These are phyloP conservation scores for Flaveria ramosissima DNA, from an alignment of 129 eudicot species.

Conservation along the genomic window DNA sequence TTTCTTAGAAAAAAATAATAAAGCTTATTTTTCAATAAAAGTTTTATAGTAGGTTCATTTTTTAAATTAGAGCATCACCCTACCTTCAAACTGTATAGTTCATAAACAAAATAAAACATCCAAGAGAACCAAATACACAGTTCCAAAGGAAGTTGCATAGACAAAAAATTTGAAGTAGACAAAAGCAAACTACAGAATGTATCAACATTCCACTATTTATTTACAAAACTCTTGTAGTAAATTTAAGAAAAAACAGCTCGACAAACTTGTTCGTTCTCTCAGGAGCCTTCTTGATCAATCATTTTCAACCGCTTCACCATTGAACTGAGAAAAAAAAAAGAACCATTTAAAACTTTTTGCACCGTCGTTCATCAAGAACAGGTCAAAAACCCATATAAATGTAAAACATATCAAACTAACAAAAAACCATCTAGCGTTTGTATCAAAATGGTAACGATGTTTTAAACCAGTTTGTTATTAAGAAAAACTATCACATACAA, in stretches of 20 bases:
- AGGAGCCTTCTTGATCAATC: conserved; percentile 11
- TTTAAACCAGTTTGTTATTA: neutral
- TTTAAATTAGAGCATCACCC: neutral
- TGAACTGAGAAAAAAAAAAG: conserved; percentile 7
- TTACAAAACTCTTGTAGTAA: conserved; percentile 26
- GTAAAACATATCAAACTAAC: neutral
- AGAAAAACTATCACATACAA: neutral
- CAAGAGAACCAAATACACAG: neutral
- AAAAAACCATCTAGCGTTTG: neutral
- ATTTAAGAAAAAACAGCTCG: neutral
- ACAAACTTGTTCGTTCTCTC: conserved; percentile 8
- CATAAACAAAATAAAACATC: conserved; percentile 3
- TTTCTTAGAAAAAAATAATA: neutral
- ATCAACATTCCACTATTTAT: conserved; percentile 34
- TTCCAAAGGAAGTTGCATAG: conserved; percentile 11
- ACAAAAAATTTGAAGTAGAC: conserved; percentile 24
- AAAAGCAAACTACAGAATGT: conserved; percentile 28
- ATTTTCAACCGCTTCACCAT: conserved; percentile 21
- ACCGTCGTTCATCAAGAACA: neutral
- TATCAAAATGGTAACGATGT: no score
- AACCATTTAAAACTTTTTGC: neutral
- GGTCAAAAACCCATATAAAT: neutral
- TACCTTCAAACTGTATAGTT: neutral
- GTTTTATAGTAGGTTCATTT: neutral
- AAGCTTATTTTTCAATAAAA: neutral